Percentiles rank a stretch among this genome's conserved stretches.
These are phyloP conservation scores for Saccharomyces hybrid DNA, from an alignment of 1,139 yeast genomes.

Conservation along the genomic window DNA sequence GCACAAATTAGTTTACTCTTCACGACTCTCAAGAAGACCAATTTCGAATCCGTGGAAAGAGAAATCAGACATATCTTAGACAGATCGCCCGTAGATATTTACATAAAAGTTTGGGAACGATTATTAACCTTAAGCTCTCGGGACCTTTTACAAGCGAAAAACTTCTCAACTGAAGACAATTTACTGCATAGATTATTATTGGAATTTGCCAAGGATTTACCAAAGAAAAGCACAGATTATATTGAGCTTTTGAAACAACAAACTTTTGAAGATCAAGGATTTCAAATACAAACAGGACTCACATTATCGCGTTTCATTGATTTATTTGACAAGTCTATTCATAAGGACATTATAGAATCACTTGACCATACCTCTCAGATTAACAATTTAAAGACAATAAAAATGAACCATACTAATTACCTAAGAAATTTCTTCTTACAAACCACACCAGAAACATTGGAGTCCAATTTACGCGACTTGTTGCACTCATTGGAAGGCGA, in stretches of 20 bases:
- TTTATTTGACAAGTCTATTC: constrained; percentile 11
- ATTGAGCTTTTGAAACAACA: constrained; percentile 11
- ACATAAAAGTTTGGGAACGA: constrained; percentile 24
- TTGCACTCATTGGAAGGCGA: constrained; percentile 28
- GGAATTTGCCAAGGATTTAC: constrained; percentile 10
- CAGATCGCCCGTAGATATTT: constrained; percentile 16
- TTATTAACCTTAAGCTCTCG: constrained; percentile 17
- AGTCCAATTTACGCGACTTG: constrained; percentile 19
- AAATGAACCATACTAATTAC: constrained; percentile 20
- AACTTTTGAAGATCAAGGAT: constrained; percentile 14
- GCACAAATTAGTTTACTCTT: constrained; percentile 25
- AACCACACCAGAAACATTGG: constrained; percentile 15
- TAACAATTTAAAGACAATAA: constrained; percentile 1
- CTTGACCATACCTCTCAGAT: constrained; percentile 11
- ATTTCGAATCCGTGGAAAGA: constrained; percentile 14
- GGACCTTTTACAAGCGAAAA: constrained; percentile 14
- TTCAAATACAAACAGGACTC: constrained; percentile 14
- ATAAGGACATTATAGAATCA: constrained; percentile 11
- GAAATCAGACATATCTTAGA: constrained; percentile 19
- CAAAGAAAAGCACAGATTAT: constrained; percentile 7
- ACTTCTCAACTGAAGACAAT: constrained; percentile 12
- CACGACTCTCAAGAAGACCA: constrained; percentile 16
- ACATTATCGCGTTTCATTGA: constrained; percentile 11
- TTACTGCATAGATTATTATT: constrained; percentile 18
- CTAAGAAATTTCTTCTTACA: constrained; percentile 18